phyloP scores from a whole-genome alignment of 2,329 filamentous ascomycete species.

The Bimuria novae-zelandiae region DNA sequence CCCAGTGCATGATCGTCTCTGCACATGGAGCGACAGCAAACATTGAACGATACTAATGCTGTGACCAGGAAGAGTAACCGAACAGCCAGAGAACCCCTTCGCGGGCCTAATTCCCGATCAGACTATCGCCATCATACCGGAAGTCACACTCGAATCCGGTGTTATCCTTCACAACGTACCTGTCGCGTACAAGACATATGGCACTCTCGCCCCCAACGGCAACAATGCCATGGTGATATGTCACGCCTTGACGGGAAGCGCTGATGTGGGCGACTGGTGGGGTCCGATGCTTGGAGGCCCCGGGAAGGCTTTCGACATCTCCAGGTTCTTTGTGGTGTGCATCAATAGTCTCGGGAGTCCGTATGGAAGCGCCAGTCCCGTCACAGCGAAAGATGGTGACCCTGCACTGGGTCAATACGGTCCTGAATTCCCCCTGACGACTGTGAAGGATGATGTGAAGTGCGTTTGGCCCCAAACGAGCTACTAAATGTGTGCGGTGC shows the following conservation, averaged over 20 bases:
- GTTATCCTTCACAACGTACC: conserved; percentile 77
- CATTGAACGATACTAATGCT: not conserved
- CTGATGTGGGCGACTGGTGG: conserved; percentile 89
- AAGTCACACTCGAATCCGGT: conserved; percentile 91
- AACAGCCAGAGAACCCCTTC: conserved; percentile 91
- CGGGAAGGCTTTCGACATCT: conserved; percentile 79
- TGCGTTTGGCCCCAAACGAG: conserved; percentile 51
- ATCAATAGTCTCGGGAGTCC: conserved; percentile 86
- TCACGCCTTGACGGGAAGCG: conserved; percentile 83
- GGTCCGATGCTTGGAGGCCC: conserved; percentile 78
- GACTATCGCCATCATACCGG: conserved; percentile 81
- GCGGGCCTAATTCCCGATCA: conserved; percentile 85
- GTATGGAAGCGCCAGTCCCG: conserved; percentile 84
- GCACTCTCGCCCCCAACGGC: conserved; percentile 58
- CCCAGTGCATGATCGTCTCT: too few relatives aligned
- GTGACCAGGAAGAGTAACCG: conserved; percentile 39
- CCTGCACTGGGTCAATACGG: conserved; percentile 77
- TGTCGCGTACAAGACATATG: conserved; percentile 67
- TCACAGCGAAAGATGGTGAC: conserved; percentile 86
- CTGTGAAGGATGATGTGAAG: conserved; percentile 94
- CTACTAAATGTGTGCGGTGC: conserved; percentile 2
- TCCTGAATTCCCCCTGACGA: conserved; percentile 94
- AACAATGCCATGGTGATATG: conserved; percentile 73
- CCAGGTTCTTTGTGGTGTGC: conserved; percentile 82
- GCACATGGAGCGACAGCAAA: conserved; percentile 10